phyloP scores from a whole-genome alignment of 306 rosid genomes.

The Cucurbita argyrosperma region DNA sequence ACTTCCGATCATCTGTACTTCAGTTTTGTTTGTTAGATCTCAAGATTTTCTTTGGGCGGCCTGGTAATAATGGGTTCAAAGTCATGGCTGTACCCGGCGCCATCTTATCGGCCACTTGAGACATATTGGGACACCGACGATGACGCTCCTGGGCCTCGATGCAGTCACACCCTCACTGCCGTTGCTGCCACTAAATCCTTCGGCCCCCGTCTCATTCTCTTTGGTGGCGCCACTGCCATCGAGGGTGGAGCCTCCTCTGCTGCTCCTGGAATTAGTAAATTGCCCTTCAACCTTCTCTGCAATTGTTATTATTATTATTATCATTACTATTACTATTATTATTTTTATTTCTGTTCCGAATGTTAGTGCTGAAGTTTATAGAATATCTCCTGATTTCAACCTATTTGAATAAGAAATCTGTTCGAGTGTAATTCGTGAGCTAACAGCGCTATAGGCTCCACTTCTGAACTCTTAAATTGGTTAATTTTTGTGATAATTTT shows the following conservation, averaged over 20 bases:
- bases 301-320: neutral
- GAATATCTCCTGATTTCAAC: neutral
- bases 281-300: neutral
- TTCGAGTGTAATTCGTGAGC: neutral
- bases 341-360: neutral
- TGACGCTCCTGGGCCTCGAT: slow-evolving; percentile 91
- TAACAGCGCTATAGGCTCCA: neutral
- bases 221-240: slow-evolving; percentile 95
- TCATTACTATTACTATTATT: neutral
- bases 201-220: slow-evolving; percentile 80
- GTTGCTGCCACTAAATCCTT: slow-evolving; percentile 73
- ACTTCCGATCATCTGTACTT: slow-evolving; percentile 13
- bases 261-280: slow-evolving; percentile 77
- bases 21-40: slow-evolving; percentile 2
- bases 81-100: slow-evolving; percentile 89
- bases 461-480: neutral
- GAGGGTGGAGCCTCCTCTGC: slow-evolving; percentile 79
- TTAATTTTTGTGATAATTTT: neutral
- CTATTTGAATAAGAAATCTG: neutral
- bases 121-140: slow-evolving; percentile 78
- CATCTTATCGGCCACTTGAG: slow-evolving; percentile 51
- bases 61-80: slow-evolving; percentile 50
- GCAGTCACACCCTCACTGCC: slow-evolving; percentile 78
- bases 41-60: neutral
- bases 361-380: neutral